These are phyloP conservation scores for Odonthalia washingtoniensis DNA, from an alignment of 31 red algal genomes.

Conservation along the genomic window DNA sequence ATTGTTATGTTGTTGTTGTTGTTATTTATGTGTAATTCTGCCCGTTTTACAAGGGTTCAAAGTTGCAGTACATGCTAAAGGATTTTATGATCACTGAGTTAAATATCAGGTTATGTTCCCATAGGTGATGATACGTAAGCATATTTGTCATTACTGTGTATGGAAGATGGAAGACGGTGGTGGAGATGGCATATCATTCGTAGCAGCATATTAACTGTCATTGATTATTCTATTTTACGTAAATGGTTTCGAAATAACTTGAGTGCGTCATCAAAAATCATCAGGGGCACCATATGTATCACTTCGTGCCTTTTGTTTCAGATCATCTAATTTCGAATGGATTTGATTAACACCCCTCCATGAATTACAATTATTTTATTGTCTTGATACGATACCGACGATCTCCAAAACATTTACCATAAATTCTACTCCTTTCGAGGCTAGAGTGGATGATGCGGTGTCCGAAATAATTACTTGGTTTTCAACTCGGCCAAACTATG, in stretches of 20 bases:
- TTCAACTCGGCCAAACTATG: constrained; percentile 29
- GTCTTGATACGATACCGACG: constrained; percentile 81
- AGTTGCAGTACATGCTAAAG: neutral
- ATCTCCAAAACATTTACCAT: constrained; percentile 97
- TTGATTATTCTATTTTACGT: neutral
- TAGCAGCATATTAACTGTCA: too few relatives aligned
- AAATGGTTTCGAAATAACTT: neutral
- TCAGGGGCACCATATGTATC: constrained; percentile 61
- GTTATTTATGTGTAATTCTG: too few relatives aligned
- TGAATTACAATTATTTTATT: constrained; percentile 88
- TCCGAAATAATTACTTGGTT: constrained; percentile 85
- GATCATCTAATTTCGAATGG: constrained; percentile 48
- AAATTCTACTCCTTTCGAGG: constrained; percentile 91
- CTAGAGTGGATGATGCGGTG: constrained; percentile 60
- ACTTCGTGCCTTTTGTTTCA: constrained; percentile 38
- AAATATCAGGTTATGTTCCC: constrained; percentile 54
- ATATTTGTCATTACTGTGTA: neutral
- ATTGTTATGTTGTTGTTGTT: too few relatives aligned
- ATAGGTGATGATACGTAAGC: constrained; percentile 43
- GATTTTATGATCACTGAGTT: neutral
- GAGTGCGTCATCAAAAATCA: constrained; percentile 56
- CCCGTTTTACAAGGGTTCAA: too few relatives aligned
- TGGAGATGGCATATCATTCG: too few relatives aligned
- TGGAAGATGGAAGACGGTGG: neutral
- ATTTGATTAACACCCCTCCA: constrained; percentile 80